These are phyloP conservation scores for Daedaleopsis nitida DNA, from an alignment of 768 basidiomycete genomes.

Conservation along the genomic window DNA sequence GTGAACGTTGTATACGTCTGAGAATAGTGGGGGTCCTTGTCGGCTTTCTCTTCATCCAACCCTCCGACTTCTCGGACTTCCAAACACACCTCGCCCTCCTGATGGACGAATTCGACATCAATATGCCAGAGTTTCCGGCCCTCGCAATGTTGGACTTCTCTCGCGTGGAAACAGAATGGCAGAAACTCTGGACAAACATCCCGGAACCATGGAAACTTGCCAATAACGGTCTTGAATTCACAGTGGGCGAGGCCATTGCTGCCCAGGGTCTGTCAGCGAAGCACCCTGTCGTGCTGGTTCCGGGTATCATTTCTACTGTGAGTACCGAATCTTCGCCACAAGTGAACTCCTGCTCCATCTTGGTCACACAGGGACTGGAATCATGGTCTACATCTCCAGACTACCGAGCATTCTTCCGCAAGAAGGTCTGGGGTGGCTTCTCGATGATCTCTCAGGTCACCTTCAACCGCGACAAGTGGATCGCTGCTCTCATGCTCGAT, in stretches of 20 bases:
- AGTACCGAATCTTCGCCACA: constrained; percentile 24
- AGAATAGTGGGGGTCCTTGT: constrained; percentile 62
- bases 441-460: constrained; percentile 84
- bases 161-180: constrained; percentile 73
- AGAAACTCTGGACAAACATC: constrained; percentile 61
- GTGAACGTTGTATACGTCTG: too few species aligned
- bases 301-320: constrained; percentile 88
- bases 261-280: constrained; percentile 65
- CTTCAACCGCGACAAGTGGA: constrained; percentile 88
- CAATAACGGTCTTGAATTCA: constrained; percentile 79
- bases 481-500: constrained; percentile 87
- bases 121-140: constrained; percentile 61
- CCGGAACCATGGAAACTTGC: constrained; percentile 84
- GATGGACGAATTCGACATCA: constrained; percentile 71
- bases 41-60: constrained; percentile 67
- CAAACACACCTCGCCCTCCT: constrained; percentile 67
- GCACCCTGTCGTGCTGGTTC: constrained; percentile 83
- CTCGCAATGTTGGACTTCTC: constrained; percentile 72
- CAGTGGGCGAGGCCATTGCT: constrained; percentile 70
- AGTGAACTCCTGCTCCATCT: constrained; percentile 51
- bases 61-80: constrained; percentile 65
- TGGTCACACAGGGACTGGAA: constrained; percentile 64
- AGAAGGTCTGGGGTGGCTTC: constrained; percentile 79
- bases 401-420: constrained; percentile 88
- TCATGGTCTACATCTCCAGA: constrained; percentile 92